A percentile compares a stretch with the other conserved stretches of the same genome.
Conservation (phyloP, 2,329 filamentous ascomycete species). For the Hypoxylon rubiginosum region DNA sequence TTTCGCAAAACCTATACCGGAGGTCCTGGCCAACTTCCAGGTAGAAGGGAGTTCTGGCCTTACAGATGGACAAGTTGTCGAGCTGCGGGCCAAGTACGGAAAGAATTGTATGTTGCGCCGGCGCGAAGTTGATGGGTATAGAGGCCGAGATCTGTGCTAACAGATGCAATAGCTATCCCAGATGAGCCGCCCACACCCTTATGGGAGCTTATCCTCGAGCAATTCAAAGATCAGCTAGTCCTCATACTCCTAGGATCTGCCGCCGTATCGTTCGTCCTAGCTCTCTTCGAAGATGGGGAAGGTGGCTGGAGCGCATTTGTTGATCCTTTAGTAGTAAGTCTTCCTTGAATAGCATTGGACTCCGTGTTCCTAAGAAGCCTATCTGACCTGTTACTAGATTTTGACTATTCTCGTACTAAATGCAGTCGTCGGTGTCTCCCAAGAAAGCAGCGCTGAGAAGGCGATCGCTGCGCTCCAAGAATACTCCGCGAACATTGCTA, state of each 20-base stretch:
- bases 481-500: conserved; percentile 98
- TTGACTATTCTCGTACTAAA: conserved; percentile 97
- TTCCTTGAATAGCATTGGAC: conserved; percentile 6
- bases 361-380: conserved; percentile 35
- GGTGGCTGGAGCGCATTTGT: conserved; percentile 98
- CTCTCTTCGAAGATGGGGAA: conserved; percentile 86
- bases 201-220: conserved; percentile 96
- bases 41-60: conserved; percentile 70
- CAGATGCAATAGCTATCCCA: conserved; percentile 69
- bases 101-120: conserved; percentile 70
- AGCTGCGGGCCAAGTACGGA: conserved; percentile 70
- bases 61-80: conserved; percentile 69
- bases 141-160: conserved; percentile 25
- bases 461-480: conserved; percentile 98
- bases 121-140: neutral
- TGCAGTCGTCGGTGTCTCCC: conserved; percentile 95
- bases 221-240: conserved; percentile 99
- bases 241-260: conserved; percentile 94
- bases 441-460: conserved; percentile 98
- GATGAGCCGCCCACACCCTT: conserved; percentile 96
- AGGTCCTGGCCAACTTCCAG: conserved; percentile 71
- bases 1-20: conserved; percentile 68
- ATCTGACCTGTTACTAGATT: conserved; percentile 70
- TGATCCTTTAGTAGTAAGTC: conserved; percentile 89
- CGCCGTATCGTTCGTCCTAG: conserved; percentile 91